phyloP scores from a whole-genome alignment of 2,329 filamentous ascomycete species.

The Aspergillus felis region DNA sequence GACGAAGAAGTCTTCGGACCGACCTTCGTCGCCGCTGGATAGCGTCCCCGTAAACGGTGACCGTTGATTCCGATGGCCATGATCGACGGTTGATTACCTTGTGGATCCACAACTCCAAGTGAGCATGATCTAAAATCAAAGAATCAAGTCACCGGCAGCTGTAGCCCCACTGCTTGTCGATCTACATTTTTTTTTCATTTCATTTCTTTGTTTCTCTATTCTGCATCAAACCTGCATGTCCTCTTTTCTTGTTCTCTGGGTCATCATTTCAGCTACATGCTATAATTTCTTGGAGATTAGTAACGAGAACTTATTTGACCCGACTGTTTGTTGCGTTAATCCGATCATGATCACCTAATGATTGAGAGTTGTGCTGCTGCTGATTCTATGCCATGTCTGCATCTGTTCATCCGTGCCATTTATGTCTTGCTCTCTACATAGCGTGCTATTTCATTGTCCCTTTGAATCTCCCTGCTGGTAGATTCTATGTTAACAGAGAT shows the following conservation, averaged over 20 bases:
- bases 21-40: slow-evolving; percentile 35
- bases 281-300: background rate
- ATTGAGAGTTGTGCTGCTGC: background rate
- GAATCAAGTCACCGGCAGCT: background rate
- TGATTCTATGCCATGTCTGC: background rate
- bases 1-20: slow-evolving; percentile 41
- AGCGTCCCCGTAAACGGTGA: slow-evolving; percentile 30
- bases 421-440: background rate
- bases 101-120: background rate
- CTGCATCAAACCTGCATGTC: background rate
- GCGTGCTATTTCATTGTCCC: background rate
- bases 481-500: background rate
- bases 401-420: background rate
- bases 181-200: background rate
- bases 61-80: slow-evolving; percentile 2
- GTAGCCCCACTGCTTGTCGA: background rate
- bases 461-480: background rate
- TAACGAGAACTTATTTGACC: background rate
- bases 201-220: background rate
- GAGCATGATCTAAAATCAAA: no score
- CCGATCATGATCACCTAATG: background rate
- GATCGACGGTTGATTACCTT: background rate
- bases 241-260: background rate
- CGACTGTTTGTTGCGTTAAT: background rate
- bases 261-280: background rate